A percentile compares a stretch with the other conserved stretches of the same genome.
Evolutionary conservation across 805 yeast species (phyloP).

Genomic region (Metschnikowia chrysomelidarum): DNA sequence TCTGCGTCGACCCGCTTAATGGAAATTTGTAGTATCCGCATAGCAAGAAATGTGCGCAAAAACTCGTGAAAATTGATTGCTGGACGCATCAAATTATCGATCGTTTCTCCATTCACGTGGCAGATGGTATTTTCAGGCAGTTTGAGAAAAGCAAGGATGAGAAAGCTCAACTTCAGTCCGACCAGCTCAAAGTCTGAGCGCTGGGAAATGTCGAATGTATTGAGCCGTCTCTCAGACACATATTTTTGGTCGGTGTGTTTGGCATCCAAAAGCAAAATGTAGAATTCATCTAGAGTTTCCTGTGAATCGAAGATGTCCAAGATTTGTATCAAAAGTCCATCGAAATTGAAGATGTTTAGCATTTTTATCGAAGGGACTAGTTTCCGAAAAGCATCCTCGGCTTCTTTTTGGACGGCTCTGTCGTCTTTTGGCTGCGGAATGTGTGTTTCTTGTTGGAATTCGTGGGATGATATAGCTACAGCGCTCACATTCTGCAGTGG

Average conservation of each 20-base stretch:
- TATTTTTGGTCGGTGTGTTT: slow-evolving; percentile 16
- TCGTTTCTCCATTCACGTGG: slow-evolving; percentile 1
- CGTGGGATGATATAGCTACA: too few species aligned
- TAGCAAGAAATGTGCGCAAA: slow-evolving; percentile 40
- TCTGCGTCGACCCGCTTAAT: slow-evolving; percentile 25
- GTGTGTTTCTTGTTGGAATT: too few species aligned
- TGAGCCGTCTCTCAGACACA: too few species aligned
- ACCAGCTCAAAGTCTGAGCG: too few species aligned
- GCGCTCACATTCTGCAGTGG: too few species aligned
- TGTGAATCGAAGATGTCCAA: slow-evolving; percentile 25
- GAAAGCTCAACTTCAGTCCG: slow-evolving; percentile 24
- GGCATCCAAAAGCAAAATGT: slow-evolving; percentile 35
- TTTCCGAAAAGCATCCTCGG: too few species aligned
- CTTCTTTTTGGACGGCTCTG: too few species aligned
- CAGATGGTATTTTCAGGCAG: slow-evolving; percentile 22
- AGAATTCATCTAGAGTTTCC: slow-evolving; percentile 40
- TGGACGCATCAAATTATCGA: slow-evolving; percentile 20
- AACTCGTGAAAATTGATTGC: slow-evolving; percentile 42
- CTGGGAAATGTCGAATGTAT: too few species aligned
- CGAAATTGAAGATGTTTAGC: slow-evolving; percentile 36
- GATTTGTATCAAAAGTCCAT: slow-evolving; percentile 28
- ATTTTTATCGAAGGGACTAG: slow-evolving; percentile 1
- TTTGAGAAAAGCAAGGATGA: slow-evolving; percentile 33
- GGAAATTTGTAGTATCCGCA: slow-evolving; percentile 36
- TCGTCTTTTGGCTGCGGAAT: too few species aligned